Evolutionary conservation across 2,329 filamentous ascomycete genomes (phyloP), one percentile per base, ranked within the genome.

Genomic region (Pseudovirgaria hyperparasitica): DNA sequence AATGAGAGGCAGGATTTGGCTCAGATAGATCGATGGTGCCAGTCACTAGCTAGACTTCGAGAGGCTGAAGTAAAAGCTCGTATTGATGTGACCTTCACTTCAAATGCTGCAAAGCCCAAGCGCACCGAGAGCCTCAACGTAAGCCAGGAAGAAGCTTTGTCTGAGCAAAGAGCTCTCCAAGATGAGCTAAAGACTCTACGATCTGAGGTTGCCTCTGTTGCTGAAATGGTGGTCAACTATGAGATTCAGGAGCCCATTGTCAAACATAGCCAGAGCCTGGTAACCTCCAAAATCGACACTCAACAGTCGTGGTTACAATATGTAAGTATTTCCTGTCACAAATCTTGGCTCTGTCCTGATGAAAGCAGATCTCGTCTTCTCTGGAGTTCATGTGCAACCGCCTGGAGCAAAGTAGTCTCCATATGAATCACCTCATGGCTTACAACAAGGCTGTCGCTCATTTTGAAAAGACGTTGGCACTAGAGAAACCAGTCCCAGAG

Each of bases 161-260:
- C 63, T 4, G 65, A 69, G 14, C 62, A 67, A 14, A 52, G 52
- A 5, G 63, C 63, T 2, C 45, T 78, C 2, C 67, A 75, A 39
- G 65, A 68, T 17, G 77, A 82, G 41, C 58, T 82, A 1, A 73
- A 80, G 37, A 78, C 74, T 4, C 57, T 82, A 3, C 76, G 78
- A 38, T 59, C 72, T 0, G 78, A 82, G 43, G 73, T 82, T 21
- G 55, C 76, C 1, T 70, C 76, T 0, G 72, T 82, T 2, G 69
- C 75, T 5, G 70, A 78, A 35, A 82, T 82, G 70, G 71, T 76
- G 0, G 63, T 75, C 1, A 73, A 81, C 37, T 69, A 77, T 39
- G 72, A 79, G 42, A 66, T 75, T 37, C 58, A 77, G 5, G 65
- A 71, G 32, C 76, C 76, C 0, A 70, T 76, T 2, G 51, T 70